Percentiles rank a stretch among this genome's conserved stretches.
Evolutionary conservation across 306 rosid species (phyloP).

Genomic region (Abrus pulchellus): DNA sequence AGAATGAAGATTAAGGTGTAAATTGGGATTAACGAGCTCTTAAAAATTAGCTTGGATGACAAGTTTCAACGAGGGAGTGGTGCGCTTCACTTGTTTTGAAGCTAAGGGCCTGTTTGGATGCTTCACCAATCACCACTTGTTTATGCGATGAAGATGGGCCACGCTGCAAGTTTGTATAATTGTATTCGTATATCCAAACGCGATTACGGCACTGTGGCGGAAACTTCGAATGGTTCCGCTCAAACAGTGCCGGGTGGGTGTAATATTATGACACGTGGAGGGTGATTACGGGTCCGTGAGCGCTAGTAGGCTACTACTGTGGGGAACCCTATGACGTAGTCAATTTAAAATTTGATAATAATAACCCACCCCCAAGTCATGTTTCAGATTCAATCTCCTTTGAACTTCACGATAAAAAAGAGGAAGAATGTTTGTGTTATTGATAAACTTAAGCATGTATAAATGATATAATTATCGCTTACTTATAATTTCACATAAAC

Average conservation of each 20-base stretch:
- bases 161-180: neutral
- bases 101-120: conserved; percentile 40
- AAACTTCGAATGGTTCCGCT: conserved; percentile 37
- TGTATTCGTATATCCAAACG: conserved; percentile 36
- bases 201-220: neutral
- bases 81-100: neutral
- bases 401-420: neutral
- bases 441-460: too few species aligned
- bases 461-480: too few species aligned
- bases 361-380: neutral
- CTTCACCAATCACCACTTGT: neutral
- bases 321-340: conserved; percentile 43
- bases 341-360: conserved; percentile 18
- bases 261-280: conserved; percentile 29
- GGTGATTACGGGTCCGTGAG: conserved; percentile 2
- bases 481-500: too few species aligned
- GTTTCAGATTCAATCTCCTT: neutral
- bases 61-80: neutral
- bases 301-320: neutral
- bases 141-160: neutral
- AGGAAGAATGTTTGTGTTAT: neutral
- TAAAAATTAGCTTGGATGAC: neutral
- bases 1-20: conserved; percentile 5
- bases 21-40: conserved; percentile 4
- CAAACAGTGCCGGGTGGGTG: conserved; percentile 29